phyloP scores from a whole-genome alignment of 225 moss, liverwort and hornwort species.

The Anthoceros angustus region DNA sequence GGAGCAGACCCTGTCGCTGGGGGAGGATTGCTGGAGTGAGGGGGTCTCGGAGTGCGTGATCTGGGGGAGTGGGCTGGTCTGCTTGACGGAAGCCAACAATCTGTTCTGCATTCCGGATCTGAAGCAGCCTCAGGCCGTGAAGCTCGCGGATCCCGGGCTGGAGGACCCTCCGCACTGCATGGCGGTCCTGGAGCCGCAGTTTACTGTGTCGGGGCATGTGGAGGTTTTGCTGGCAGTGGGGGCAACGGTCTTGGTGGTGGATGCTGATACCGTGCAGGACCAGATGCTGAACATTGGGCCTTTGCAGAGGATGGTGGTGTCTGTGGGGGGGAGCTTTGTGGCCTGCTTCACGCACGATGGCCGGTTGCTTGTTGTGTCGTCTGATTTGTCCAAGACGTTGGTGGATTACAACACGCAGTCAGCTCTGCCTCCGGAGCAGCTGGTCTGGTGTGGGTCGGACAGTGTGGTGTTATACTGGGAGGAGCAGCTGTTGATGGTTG shows the following conservation, averaged over 20 bases:
- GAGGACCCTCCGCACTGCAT: slow-evolving; percentile 83
- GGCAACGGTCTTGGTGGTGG: slow-evolving; percentile 55
- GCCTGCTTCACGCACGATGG: slow-evolving; percentile 92
- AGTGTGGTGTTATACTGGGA: slow-evolving; percentile 89
- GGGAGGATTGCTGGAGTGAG: slow-evolving; percentile 83
- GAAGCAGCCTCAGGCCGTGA: slow-evolving; percentile 52
- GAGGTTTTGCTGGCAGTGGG: slow-evolving; percentile 83
- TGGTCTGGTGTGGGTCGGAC: slow-evolving; percentile 92
- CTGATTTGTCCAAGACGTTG: slow-evolving; percentile 73
- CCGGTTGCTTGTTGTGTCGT: slow-evolving; percentile 56
- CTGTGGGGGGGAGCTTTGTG: slow-evolving; percentile 59
- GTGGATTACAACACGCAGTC: slow-evolving; percentile 82
- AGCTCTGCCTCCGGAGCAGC: slow-evolving; percentile 80
- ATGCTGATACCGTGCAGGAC: slow-evolving; percentile 57
- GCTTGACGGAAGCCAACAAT: slow-evolving; percentile 65
- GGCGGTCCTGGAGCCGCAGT: slow-evolving; percentile 66
- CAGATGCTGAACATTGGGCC: slow-evolving; percentile 67
- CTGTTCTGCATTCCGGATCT: slow-evolving; percentile 81
- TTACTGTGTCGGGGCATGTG: slow-evolving; percentile 67
- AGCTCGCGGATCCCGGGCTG: slow-evolving; percentile 67
- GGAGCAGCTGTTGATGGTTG: slow-evolving; percentile 78
- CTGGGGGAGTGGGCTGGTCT: slow-evolving; percentile 76
- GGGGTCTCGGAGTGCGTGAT: slow-evolving; percentile 79
- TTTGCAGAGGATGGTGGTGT: slow-evolving; percentile 77
- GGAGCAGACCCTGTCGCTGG: slow-evolving; percentile 54